These are phyloP conservation scores for Alternaria hordeiaustralica DNA, from an alignment of 2,329 filamentous ascomycete species.

Conservation along the genomic window DNA sequence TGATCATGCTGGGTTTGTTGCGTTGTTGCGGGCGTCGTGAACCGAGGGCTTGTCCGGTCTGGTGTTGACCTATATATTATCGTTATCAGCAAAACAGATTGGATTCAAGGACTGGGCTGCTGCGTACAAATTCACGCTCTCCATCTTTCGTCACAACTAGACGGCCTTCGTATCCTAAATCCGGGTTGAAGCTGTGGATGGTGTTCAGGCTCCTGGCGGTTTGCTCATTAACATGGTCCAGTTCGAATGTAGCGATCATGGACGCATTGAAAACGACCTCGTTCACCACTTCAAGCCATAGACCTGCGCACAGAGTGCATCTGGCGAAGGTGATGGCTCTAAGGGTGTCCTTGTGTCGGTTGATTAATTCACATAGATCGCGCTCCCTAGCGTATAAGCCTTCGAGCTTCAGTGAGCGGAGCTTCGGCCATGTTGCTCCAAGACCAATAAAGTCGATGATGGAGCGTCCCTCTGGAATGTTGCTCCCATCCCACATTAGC, in stretches of 20 bases:
- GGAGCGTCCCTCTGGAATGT: background rate
- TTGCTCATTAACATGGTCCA: too few species aligned
- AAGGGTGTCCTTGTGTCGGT: slow-evolving; percentile 30
- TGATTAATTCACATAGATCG: slow-evolving; percentile 26
- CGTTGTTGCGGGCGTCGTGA: background rate
- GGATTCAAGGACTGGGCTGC: background rate
- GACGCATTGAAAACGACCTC: slow-evolving; percentile 29
- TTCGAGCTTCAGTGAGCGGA: slow-evolving; percentile 29
- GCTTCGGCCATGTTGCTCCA: slow-evolving; percentile 26
- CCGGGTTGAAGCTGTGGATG: too few species aligned
- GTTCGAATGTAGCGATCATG: slow-evolving; percentile 19
- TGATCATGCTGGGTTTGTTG: background rate
- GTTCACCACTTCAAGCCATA: slow-evolving; percentile 37
- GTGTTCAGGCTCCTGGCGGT: too few species aligned
- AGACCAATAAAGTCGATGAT: slow-evolving; percentile 24
- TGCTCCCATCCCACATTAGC: slow-evolving; percentile 9
- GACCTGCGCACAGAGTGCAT: slow-evolving; percentile 24
- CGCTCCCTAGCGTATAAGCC: slow-evolving; percentile 24
- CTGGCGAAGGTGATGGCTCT: slow-evolving; percentile 14
- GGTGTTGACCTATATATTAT: slow-evolving; percentile 5
- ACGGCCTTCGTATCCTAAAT: slow-evolving; percentile 22
- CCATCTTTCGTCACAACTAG: slow-evolving; percentile 7
- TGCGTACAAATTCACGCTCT: slow-evolving; percentile 24
- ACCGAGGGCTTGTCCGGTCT: slow-evolving; percentile 8
- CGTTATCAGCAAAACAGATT: background rate